A percentile compares a stretch with the other conserved stretches of the same genome.
These are phyloP conservation scores for Pseudozyma tsukubaensis DNA, from an alignment of 1,284 basidiomycete species.

Conservation along the genomic window DNA sequence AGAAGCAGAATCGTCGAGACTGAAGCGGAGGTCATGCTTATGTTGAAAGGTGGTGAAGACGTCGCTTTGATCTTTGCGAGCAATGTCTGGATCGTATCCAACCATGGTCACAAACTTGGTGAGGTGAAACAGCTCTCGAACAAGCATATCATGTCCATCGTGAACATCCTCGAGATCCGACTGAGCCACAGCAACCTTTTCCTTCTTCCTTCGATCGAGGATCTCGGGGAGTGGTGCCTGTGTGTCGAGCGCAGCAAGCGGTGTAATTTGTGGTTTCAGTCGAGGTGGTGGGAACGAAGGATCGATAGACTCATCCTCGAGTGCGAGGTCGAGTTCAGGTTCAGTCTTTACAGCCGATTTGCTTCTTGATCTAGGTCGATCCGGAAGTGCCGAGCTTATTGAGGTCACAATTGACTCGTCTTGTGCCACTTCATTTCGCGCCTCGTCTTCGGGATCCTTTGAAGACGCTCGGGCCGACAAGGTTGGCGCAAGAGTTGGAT, in stretches of 20 bases:
- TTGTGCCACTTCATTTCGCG: constrained; percentile 18
- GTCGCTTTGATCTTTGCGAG: constrained; percentile 49
- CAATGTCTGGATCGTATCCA: constrained; percentile 57
- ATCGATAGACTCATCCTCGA: constrained; percentile 2
- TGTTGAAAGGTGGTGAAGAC: constrained; percentile 55
- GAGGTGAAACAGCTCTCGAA: constrained; percentile 62
- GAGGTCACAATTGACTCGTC: constrained; percentile 7
- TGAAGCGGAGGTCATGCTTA: constrained; percentile 47
- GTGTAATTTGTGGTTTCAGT: constrained; percentile 32
- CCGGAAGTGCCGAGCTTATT: constrained; percentile 10
- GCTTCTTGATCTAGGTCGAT: constrained; percentile 36
- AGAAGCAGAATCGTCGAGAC: constrained; percentile 21
- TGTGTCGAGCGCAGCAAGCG: constrained; percentile 20
- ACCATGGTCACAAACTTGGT: constrained; percentile 61
- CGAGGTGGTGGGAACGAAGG: not conserved
- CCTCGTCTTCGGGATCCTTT: constrained; percentile 13
- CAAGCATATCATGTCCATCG: constrained; percentile 57
- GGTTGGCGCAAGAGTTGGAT: not conserved
- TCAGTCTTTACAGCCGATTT: constrained; percentile 25
- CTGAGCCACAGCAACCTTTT: constrained; percentile 38
- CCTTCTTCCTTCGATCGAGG: constrained; percentile 29
- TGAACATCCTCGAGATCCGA: constrained; percentile 51
- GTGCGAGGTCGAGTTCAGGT: constrained; percentile 3
- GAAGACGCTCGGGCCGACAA: constrained; percentile 7
- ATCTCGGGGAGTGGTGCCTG: constrained; percentile 28